Evolutionary conservation across 2,329 filamentous ascomycete genomes (phyloP), one percentile per base, ranked within the genome.

Genomic region (Penicillium sp.): DNA sequence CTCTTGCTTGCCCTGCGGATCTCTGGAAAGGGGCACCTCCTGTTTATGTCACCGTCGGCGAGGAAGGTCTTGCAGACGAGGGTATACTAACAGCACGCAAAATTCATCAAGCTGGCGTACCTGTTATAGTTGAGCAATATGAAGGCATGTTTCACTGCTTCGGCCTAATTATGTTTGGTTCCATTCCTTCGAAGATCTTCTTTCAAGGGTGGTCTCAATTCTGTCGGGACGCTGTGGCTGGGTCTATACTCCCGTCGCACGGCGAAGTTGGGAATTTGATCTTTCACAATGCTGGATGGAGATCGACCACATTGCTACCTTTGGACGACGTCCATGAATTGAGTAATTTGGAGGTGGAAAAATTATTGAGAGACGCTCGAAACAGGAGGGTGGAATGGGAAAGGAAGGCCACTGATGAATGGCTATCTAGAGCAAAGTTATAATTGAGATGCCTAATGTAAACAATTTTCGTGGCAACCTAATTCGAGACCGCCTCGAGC

Each of bases 181-280:
- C 79, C 2, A 66, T 75, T 1, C 77, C 72, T 28, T 73, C 80
- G 2, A 72, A 66, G 62, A 76, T 80, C 48, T 88, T 83, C 63
- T 80, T 83, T 57, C 69, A 77, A 14, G 73, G 75, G 3, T 84
- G 84, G 81, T 72, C 81, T 0, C 70, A 68, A 1, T 91, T 90
- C 55, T 72, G 70, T 50, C 64, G 63, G 0, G 66, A 72, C 59
- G 71, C 68, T 5, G 67, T 64, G 5, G 62, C 66, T 0, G 71
- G 65, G 24, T 28, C 50, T 28, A 21, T 58, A 40, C 49, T n/a
- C 18, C 24, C 56, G 7, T 1, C 59, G 57, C 18, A 65, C 71
- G 6, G 57, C 57, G 61, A 20, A n/a, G 60, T 67, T n/a, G 69
- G 68, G n/a, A 53, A 66, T 38, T 58, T 73, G 46, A 66, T 67